Evolutionary conservation across 176 grass and related monocot species (phyloP).

Genomic region (Carex cristatella): DNA sequence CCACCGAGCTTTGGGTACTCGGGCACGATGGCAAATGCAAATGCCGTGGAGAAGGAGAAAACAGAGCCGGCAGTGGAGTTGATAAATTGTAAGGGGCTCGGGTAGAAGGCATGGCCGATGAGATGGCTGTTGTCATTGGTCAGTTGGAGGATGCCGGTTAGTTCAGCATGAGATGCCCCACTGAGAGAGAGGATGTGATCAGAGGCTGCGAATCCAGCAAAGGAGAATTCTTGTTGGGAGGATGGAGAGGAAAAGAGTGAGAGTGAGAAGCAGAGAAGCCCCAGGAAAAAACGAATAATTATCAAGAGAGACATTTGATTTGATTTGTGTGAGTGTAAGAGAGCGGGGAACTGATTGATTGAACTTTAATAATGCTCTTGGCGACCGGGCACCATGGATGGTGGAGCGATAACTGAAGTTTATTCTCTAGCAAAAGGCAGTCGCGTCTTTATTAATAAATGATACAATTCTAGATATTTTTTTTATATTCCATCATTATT

Average conservation of each 20-base stretch:
- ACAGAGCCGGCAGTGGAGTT: slow-evolving; percentile 37
- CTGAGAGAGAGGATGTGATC: slow-evolving; percentile 37
- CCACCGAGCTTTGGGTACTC: slow-evolving; percentile 78
- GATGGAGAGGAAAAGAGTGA: not conserved
- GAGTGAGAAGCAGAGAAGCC: not conserved
- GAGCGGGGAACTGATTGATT: not conserved
- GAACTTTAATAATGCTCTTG: no score
- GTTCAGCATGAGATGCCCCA: slow-evolving; percentile 38
- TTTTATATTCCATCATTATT: no score
- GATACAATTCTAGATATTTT: no score
- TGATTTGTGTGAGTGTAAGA: not conserved
- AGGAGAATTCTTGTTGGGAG: slow-evolving; percentile 36
- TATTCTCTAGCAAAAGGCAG: no score
- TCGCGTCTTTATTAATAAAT: no score
- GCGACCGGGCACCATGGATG: no score
- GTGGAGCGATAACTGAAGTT: no score
- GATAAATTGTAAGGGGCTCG: slow-evolving; percentile 25
- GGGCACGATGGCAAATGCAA: slow-evolving; percentile 62
- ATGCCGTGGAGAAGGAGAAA: slow-evolving; percentile 71
- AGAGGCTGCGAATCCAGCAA: slow-evolving; percentile 35
- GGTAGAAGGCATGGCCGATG: slow-evolving; percentile 48
- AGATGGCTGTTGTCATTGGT: slow-evolving; percentile 69
- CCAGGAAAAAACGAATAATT: not conserved
- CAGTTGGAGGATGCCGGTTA: slow-evolving; percentile 44
- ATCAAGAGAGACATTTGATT: not conserved